Base-by-base conservation (phyloP, 2,329 filamentous ascomycete genomes). In the Stenocarpella maydis region DNA sequence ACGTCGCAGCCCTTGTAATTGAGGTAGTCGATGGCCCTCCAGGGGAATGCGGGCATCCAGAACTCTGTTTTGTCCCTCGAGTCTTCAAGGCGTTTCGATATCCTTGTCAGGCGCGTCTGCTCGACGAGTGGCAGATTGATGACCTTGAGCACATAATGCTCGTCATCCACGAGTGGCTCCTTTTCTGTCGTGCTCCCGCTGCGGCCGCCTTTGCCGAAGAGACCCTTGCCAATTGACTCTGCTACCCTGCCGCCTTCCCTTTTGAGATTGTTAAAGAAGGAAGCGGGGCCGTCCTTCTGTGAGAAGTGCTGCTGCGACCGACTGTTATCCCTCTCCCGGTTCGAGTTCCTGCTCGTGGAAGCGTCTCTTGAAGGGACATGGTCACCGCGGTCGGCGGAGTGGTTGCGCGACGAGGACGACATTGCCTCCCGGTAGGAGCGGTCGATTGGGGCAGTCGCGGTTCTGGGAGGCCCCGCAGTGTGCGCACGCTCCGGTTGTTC, bases 41-140 rank as follows among this genome's bases (percentile, higher is more conserved):
- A 98, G 0, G 95, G 95, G 69, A 98, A 91, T 8, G 94, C 93
- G 15, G 95, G 95, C 95, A 98, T 97, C 95, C 95, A 98, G 77
- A 97, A 98, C 77, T 98, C 95, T 0, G 95, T 98, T 84, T 98
- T 98, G 77, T 98, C 95, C 72, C 91, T 89, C 12, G 95, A 97
- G 71, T 92, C 89, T 76, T 97, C 93, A 52, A 98, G 83, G 37
- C 92, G 89, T 80, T 95, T 97, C 9, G 94, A 97, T 77, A 98
- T 98, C 72, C 95, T 88, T 0, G 95, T 98, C 72, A 90, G 85
- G n/a, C 95, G 90, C 8, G 95, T 95, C 81, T 98, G 95, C 78
- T 97, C 92, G 31, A 97, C 86, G 37, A 98, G 83, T 1, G 94
- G 94, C 61, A 92, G 84, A 75, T 96, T 97, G 78, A 98, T 93